A percentile compares a stretch with the other conserved stretches of the same genome.
Conservation (phyloP, 2,329 filamentous ascomycete genomes). For the Domatiomyces catenatus region DNA sequence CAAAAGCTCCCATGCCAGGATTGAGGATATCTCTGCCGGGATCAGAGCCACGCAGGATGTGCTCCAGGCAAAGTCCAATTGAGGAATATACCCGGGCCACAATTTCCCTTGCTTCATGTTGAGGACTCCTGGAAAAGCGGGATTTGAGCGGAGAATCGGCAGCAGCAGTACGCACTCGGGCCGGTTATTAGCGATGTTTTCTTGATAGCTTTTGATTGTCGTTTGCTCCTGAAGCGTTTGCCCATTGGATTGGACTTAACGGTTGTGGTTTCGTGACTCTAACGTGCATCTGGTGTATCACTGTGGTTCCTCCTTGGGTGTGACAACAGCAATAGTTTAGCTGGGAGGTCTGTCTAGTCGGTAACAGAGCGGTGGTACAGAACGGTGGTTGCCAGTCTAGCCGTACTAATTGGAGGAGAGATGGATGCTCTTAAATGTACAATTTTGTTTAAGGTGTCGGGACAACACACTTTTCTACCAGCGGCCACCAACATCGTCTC, state of each 20-base stretch:
- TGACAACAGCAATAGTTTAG: not conserved
- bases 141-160: not conserved
- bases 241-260: not conserved
- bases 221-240: not conserved
- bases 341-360: not conserved
- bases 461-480: not conserved
- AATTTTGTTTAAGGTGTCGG: not conserved
- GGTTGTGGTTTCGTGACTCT: not conserved
- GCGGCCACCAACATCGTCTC: not conserved
- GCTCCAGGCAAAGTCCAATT: not conserved
- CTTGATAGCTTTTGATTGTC: not conserved
- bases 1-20: not conserved
- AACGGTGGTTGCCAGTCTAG: not conserved
- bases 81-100: not conserved
- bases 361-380: no score
- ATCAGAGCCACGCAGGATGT: not conserved
- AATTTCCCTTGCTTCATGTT: not conserved
- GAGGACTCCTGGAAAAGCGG: not conserved
- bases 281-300: not conserved
- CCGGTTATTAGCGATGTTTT: not conserved
- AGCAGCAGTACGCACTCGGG: not conserved
- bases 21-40: conserved; percentile 1
- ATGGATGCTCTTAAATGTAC: not conserved
- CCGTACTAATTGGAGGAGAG: not conserved
- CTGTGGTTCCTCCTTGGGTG: not conserved